Evolutionary conservation across 1,139 yeast genomes (phyloP), one percentile per base, ranked within the genome.

Genomic region (Saccharomycopsis phalli): DNA sequence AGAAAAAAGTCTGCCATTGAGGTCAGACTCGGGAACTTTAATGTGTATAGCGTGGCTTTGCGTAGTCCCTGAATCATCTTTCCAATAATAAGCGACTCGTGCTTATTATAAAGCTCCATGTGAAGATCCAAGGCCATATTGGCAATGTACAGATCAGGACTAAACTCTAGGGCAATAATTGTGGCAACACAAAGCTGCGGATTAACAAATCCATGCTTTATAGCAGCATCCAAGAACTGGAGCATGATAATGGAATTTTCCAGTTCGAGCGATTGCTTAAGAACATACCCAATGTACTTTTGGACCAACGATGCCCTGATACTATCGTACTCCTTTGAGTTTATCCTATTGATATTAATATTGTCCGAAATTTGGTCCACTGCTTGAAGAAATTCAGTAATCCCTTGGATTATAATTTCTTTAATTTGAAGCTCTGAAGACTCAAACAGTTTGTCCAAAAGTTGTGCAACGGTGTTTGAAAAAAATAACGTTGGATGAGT

Each of bases 291-390:
- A 40, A 79, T 57, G 51, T 76, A 82, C 37, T 84, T 61, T 45
- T 83, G 86, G 16, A 76, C 79, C 10, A 84, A 53, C 0, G 83
- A 76, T 0, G 88, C 72, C 53, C 91, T 79, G 1, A 82, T 74
- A 13, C 86, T 81, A 53, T 83, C 93, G 49, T 66, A 71, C 26
- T 70, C 66, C 47, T 68, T 67, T 0, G 62, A 53, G 42, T 60
- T 61, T 2, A 63, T 67, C n/a, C 67, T 55, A 50, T 74, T 78
- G 22, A 67, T 53, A 28, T 56, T 54, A 7, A 53, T 52, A 4
- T 54, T 53, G 13, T 54, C 50, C 2, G 73, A 50, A 34, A 63
- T 64, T 38, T 60, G 52, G 50, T 81, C 81, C 51, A 76, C 78
- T 32, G 60, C 55, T 36, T 68, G 59, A 35, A 81, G 61, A 50